Conservation (phyloP, 805 yeast species). For the Starmerella scarabaei region DNA sequence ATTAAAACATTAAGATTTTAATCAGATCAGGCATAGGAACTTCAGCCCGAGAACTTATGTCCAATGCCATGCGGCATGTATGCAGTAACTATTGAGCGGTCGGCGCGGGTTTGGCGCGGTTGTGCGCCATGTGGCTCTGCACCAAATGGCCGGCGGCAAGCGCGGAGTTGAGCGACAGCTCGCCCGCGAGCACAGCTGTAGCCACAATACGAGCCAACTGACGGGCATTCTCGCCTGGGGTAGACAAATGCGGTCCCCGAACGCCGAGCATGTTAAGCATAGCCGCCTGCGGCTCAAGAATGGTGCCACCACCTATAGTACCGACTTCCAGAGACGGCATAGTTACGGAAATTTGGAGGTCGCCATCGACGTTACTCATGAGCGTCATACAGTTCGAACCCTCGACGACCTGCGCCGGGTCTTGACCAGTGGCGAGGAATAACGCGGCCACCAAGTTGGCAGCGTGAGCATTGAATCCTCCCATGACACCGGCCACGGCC, state of each 20-base stretch:
- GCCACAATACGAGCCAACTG: constrained; percentile 89
- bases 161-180: constrained; percentile 86
- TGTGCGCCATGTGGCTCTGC: constrained; percentile 92
- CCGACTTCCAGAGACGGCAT: constrained; percentile 99
- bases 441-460: constrained; percentile 93
- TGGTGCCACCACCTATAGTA: constrained; percentile 98
- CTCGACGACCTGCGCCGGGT: constrained; percentile 99
- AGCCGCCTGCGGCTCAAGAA: constrained; percentile 91
- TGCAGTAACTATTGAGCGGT: background rate
- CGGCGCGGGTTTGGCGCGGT: constrained; percentile 47
- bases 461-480: constrained; percentile 98
- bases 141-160: constrained; percentile 98
- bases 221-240: constrained; percentile 90
- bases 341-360: constrained; percentile 83
- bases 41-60: too few relatives aligned
- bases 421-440: constrained; percentile 92
- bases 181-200: constrained; percentile 90
- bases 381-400: constrained; percentile 94
- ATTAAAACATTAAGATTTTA: constrained; percentile 5
- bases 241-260: constrained; percentile 86
- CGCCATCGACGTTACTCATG: constrained; percentile 73
- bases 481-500: constrained; percentile 96
- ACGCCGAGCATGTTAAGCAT: constrained; percentile 92
- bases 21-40: too few relatives aligned
- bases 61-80: too few relatives aligned